Conservation (phyloP, 257 asterid genomes). For the Cinchona pubescens region DNA sequence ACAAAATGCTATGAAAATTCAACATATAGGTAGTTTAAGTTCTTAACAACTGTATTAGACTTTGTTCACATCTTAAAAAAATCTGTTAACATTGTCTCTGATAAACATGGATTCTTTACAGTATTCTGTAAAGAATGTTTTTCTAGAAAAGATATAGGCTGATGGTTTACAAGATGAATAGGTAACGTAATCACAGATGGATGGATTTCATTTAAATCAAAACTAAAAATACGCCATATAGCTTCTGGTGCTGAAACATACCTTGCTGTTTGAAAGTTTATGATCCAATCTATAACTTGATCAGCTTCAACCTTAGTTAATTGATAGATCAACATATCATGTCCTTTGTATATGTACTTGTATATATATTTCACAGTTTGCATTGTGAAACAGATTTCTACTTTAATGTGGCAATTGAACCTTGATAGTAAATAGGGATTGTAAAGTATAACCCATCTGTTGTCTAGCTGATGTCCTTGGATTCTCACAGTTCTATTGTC, state of each 20-base stretch:
- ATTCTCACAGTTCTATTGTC: not conserved
- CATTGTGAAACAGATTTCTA: not conserved
- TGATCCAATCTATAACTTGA: not conserved
- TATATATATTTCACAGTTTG: not conserved
- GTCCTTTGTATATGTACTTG: not conserved
- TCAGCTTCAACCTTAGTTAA: accelerated
- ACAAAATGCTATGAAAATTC: not conserved
- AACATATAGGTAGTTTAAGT: too few relatives aligned
- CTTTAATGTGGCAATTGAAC: not conserved
- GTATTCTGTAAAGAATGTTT: not conserved
- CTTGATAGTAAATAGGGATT: not conserved
- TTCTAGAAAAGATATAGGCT: not conserved
- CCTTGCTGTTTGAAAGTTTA: not conserved
- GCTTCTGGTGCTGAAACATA: not conserved
- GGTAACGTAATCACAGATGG: not conserved
- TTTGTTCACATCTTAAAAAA: not conserved
- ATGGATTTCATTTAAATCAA: not conserved
- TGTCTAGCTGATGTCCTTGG: not conserved
- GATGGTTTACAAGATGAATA: not conserved
- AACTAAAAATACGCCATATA: not conserved
- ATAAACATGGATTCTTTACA: accelerated
- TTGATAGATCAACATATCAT: not conserved
- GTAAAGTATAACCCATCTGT: not conserved
- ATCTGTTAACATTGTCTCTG: not conserved
- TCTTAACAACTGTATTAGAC: not conserved